Percentiles rank a stretch among this genome's conserved stretches.
phyloP scores from a whole-genome alignment of 1,284 basidiomycete genomes.

The Rhizoctonia solani region DNA sequence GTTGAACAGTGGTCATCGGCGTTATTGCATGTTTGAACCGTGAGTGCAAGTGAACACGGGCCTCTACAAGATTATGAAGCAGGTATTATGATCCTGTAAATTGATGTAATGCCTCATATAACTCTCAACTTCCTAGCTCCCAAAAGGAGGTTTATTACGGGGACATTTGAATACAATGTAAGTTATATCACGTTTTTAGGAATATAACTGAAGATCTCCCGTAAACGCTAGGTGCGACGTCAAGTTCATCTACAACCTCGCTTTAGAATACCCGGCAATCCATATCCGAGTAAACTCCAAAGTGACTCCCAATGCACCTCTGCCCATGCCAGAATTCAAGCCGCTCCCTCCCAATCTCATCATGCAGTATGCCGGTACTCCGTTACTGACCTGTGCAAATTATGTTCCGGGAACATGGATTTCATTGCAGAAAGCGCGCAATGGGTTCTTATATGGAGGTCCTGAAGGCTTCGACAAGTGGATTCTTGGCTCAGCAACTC shows the following conservation, averaged over 20 bases:
- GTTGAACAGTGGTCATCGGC: no score
- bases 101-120: neutral
- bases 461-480: conserved; percentile 66
- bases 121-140: conserved; percentile 57
- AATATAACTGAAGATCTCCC: neutral
- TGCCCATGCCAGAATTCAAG: conserved; percentile 41
- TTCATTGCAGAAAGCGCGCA: conserved; percentile 56
- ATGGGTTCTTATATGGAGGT: conserved; percentile 50
- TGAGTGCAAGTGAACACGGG: conserved; percentile 61
- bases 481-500: conserved; percentile 60
- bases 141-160: conserved; percentile 73
- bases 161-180: conserved; percentile 67
- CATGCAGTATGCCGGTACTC: neutral
- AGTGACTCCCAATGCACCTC: conserved; percentile 47
- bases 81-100: conserved; percentile 45
- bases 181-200: neutral
- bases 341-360: conserved; percentile 21
- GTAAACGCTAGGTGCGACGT: conserved; percentile 51
- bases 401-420: conserved; percentile 59
- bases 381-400: conserved; percentile 49
- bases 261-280: conserved; percentile 60
- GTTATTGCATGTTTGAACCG: no score
- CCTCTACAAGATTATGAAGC: conserved; percentile 62
- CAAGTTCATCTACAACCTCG: conserved; percentile 55
- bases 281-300: conserved; percentile 55